Conservation (phyloP, 2,329 filamentous ascomycete species). For the Zalaria sp. region DNA sequence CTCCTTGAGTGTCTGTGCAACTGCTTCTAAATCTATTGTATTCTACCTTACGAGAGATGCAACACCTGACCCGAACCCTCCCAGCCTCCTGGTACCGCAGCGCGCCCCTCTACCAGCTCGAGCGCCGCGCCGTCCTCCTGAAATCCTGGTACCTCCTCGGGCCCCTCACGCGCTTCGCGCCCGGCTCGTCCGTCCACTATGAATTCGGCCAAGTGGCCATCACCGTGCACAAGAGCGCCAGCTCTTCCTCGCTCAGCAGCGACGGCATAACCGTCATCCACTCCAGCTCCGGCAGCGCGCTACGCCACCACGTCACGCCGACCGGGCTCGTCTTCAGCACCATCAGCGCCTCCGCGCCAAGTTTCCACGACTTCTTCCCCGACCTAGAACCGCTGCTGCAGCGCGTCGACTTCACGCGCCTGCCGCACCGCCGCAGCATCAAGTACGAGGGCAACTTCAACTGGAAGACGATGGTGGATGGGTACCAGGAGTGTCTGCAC, state of each 20-base stretch:
- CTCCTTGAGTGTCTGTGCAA: too few relatives aligned
- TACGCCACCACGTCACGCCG: slow-evolving; percentile 29
- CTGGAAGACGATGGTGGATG: slow-evolving; percentile 47
- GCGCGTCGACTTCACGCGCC: slow-evolving; percentile 37
- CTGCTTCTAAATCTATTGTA: too few relatives aligned
- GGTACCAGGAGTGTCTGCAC: slow-evolving; percentile 41
- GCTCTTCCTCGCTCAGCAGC: too few relatives aligned
- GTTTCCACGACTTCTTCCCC: slow-evolving; percentile 40
- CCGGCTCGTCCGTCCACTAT: slow-evolving; percentile 29
- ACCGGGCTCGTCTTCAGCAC: slow-evolving; percentile 41
- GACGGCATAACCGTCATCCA: slow-evolving; percentile 8
- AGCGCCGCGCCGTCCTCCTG: slow-evolving; percentile 30
- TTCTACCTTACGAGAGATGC: too few relatives aligned
- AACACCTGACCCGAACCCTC: slow-evolving; percentile 14
- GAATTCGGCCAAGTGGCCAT: slow-evolving; percentile 36
- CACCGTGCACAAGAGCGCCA: slow-evolving; percentile 18
- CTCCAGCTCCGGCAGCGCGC: slow-evolving; percentile 17
- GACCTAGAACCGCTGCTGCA: slow-evolving; percentile 35
- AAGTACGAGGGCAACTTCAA: slow-evolving; percentile 44
- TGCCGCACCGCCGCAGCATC: slow-evolving; percentile 38
- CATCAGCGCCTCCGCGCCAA: slow-evolving; percentile 31
- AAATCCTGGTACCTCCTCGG: slow-evolving; percentile 25
- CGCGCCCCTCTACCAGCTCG: slow-evolving; percentile 30
- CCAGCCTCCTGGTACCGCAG: slow-evolving; percentile 32
- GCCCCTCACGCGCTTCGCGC: slow-evolving; percentile 35